phyloP scores from a whole-genome alignment of 148 eudicot species.

The Tetragonia tetragonoides region DNA sequence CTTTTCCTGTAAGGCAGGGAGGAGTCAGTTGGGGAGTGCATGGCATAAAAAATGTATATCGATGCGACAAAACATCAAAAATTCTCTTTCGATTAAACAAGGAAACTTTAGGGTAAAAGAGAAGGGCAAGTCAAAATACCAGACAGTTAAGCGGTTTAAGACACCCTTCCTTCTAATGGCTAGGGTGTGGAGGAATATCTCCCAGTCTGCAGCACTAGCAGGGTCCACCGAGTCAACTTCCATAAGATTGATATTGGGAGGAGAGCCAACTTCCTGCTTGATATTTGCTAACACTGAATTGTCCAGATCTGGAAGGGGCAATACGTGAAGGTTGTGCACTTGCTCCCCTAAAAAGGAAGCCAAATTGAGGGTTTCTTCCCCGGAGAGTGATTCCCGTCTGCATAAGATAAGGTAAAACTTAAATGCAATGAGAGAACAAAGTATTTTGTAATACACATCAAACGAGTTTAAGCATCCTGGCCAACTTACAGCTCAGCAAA shows the following conservation, averaged over 20 bases:
- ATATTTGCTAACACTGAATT: constrained; percentile 26
- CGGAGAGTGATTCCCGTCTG: constrained; percentile 71
- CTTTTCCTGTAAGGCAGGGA: neutral
- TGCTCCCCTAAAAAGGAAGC: constrained; percentile 95
- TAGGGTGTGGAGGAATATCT: constrained; percentile 48
- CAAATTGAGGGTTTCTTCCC: constrained; percentile 58
- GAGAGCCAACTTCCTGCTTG: constrained; percentile 28
- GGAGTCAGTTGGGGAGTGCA: neutral
- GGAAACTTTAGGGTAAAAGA: constrained; percentile 1
- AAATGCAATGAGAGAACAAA: neutral
- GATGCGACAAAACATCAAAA: neutral
- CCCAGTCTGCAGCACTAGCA: constrained; percentile 43
- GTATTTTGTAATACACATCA: neutral
- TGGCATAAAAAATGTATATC: neutral
- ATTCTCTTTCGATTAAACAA: neutral
- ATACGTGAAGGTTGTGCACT: constrained; percentile 60
- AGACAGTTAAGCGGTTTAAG: constrained; percentile 52
- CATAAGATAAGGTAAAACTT: constrained; percentile 16
- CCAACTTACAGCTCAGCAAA: constrained; percentile 75
- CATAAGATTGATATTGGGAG: constrained; percentile 28
- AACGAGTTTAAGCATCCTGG: constrained; percentile 7
- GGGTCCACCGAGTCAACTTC: constrained; percentile 30
- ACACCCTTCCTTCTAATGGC: constrained; percentile 54
- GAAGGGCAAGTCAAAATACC: constrained; percentile 43
- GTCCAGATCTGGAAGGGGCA: constrained; percentile 59